A percentile compares a stretch with the other conserved stretches of the same genome.
Conservation (phyloP, 1,139 yeast genomes). For the Lodderomyces beijingensis region DNA sequence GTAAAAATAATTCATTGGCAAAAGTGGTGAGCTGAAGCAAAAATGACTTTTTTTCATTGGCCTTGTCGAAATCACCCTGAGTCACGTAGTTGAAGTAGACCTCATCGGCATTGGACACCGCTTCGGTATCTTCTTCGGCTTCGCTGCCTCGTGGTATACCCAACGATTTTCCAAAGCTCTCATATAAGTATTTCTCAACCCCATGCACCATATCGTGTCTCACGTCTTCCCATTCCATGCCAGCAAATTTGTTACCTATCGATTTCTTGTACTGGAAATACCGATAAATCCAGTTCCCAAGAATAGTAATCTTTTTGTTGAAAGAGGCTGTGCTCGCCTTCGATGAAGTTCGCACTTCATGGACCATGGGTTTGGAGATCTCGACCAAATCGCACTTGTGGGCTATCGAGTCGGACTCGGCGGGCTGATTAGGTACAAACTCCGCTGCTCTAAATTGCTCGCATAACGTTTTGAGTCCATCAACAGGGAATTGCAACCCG, state of each 20-base stretch:
- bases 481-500: slow-evolving; percentile 20
- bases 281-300: slow-evolving; percentile 31
- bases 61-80: slow-evolving; percentile 31
- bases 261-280: slow-evolving; percentile 40
- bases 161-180: slow-evolving; percentile 28
- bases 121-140: slow-evolving; percentile 2
- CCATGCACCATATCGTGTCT: slow-evolving; percentile 38
- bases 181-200: slow-evolving; percentile 32
- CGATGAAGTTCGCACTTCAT: slow-evolving; percentile 27
- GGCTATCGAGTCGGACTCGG: slow-evolving; percentile 17
- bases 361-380: slow-evolving; percentile 27
- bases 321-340: slow-evolving; percentile 29
- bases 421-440: slow-evolving; percentile 9
- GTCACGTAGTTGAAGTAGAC: slow-evolving; percentile 22
- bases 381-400: slow-evolving; percentile 20
- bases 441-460: slow-evolving; percentile 8
- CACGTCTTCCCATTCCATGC: slow-evolving; percentile 46
- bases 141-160: neutral
- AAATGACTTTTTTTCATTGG: slow-evolving; percentile 30
- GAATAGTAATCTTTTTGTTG: slow-evolving; percentile 22
- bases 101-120: slow-evolving; percentile 6
- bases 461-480: slow-evolving; percentile 15
- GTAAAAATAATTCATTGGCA: slow-evolving; percentile 24
- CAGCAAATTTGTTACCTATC: slow-evolving; percentile 35
- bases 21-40: slow-evolving; percentile 25